A percentile compares a stretch with the other conserved stretches of the same genome.
phyloP scores from a whole-genome alignment of 768 basidiomycete genomes.

The Lactifluus rugatus region DNA sequence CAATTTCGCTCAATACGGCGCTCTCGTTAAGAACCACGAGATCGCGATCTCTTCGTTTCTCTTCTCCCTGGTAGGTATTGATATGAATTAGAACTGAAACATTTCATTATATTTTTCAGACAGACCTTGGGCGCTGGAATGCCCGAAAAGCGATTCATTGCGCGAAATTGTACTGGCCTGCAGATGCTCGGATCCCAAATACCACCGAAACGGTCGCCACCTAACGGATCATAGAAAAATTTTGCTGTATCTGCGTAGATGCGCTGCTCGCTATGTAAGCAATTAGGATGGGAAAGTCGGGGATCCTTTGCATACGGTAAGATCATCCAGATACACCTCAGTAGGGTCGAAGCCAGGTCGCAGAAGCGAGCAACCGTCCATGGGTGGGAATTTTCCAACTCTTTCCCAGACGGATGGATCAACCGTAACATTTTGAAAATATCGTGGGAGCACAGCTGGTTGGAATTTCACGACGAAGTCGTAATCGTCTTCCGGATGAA shows the following conservation, averaged over 20 bases:
- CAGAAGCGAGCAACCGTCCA: conserved; percentile 23
- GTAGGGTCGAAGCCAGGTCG: conserved; percentile 80
- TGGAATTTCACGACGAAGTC: conserved; percentile 76
- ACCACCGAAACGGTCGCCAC: conserved; percentile 68
- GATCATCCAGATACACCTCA: conserved; percentile 50
- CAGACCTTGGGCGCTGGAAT: conserved; percentile 37
- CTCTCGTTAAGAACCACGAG: conserved; percentile 57
- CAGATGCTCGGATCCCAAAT: conserved; percentile 78
- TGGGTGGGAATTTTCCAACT: conserved; percentile 27
- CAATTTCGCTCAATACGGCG: conserved; percentile 64
- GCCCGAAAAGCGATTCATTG: conserved; percentile 73
- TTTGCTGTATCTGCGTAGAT: conserved; percentile 68
- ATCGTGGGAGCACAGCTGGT: conserved; percentile 52
- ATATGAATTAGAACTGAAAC: conserved; percentile 4
- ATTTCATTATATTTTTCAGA: background rate
- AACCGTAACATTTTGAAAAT: conserved; percentile 57
- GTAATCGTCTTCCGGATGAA: conserved; percentile 76
- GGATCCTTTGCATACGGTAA: conserved; percentile 45
- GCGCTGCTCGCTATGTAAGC: conserved; percentile 32
- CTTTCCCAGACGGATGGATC: conserved; percentile 37
- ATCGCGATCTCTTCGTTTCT: conserved; percentile 40
- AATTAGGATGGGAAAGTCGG: background rate
- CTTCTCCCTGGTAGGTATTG: conserved; percentile 16
- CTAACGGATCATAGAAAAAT: conserved; percentile 76
- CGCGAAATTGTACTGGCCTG: conserved; percentile 59